Conservation (phyloP, 1,139 yeast species). For the Nakaseomyces kungkrabaensis region DNA sequence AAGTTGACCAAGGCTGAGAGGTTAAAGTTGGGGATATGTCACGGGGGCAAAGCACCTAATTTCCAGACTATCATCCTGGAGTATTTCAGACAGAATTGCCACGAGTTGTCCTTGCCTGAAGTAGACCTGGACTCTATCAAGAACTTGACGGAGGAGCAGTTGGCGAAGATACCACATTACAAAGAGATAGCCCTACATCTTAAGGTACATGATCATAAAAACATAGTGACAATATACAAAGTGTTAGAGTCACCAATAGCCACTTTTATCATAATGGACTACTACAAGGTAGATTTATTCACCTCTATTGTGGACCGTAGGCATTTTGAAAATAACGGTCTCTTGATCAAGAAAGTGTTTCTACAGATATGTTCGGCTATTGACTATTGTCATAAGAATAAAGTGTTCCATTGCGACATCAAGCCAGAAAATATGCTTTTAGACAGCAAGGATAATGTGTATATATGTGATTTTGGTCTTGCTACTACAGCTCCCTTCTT, state of each 20-base stretch:
- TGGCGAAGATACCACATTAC: conserved; percentile 21
- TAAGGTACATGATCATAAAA: conserved; percentile 67
- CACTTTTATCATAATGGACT: conserved; percentile 72
- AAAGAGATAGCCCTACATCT: conserved; percentile 71
- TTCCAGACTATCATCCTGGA: conserved; percentile 21
- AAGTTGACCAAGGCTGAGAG: conserved; percentile 3
- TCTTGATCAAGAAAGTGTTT: conserved; percentile 59
- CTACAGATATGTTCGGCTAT: conserved; percentile 68
- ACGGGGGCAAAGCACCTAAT: conserved; percentile 2
- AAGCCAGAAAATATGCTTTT: conserved; percentile 83
- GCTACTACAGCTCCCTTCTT: conserved; percentile 54
- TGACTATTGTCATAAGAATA: conserved; percentile 54
- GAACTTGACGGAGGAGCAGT: conserved; percentile 16
- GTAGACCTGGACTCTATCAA: conserved; percentile 23
- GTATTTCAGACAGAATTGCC: conserved; percentile 21
- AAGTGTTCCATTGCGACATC: conserved; percentile 78
- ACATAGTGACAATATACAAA: conserved; percentile 61
- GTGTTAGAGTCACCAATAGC: conserved; percentile 49
- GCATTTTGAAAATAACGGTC: conserved; percentile 24
- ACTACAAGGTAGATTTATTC: conserved; percentile 72
- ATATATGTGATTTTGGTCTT: conserved; percentile 78
- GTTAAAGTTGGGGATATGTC: neutral
- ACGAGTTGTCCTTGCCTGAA: conserved; percentile 22
- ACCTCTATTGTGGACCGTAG: conserved; percentile 66
- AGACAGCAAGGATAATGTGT: conserved; percentile 48